Conservation (phyloP, 768 basidiomycete genomes). For the Leccinum truebloodii region DNA sequence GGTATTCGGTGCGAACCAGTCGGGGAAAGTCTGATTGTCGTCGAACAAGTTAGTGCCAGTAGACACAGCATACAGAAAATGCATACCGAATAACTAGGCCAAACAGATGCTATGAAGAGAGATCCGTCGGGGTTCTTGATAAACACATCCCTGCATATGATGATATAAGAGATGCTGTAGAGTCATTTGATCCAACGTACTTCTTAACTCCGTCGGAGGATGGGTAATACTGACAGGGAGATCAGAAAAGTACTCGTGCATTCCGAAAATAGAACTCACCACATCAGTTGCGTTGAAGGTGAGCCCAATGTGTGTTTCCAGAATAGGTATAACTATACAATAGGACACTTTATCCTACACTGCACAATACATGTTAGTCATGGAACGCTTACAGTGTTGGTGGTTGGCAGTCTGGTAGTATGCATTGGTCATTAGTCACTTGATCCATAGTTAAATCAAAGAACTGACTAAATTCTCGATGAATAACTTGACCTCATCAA, state of each 20-base stretch:
- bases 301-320: slow-evolving; percentile 62
- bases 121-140: slow-evolving; percentile 76
- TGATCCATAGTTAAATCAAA: not conserved
- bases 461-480: slow-evolving; percentile 55
- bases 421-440: slow-evolving; percentile 5
- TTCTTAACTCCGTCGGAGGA: slow-evolving; percentile 61
- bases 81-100: slow-evolving; percentile 76
- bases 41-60: not conserved
- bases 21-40: slow-evolving; percentile 51
- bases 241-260: not conserved
- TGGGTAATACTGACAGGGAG: slow-evolving; percentile 56
- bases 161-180: not conserved
- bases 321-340: slow-evolving; percentile 62
- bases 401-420: slow-evolving; percentile 24
- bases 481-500: slow-evolving; percentile 51
- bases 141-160: slow-evolving; percentile 53
- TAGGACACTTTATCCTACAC: not conserved
- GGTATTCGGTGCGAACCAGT: slow-evolving; percentile 58
- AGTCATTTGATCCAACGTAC: slow-evolving; percentile 35
- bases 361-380: not conserved
- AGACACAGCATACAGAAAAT: slow-evolving; percentile 11
- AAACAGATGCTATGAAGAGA: slow-evolving; percentile 73
- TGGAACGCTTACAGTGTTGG: slow-evolving; percentile 29
- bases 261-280: slow-evolving; percentile 39
- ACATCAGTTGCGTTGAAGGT: slow-evolving; percentile 60